Evolutionary conservation across 2,329 filamentous ascomycete species (phyloP).

Genomic region (Ophidiomyces ophidiicola): DNA sequence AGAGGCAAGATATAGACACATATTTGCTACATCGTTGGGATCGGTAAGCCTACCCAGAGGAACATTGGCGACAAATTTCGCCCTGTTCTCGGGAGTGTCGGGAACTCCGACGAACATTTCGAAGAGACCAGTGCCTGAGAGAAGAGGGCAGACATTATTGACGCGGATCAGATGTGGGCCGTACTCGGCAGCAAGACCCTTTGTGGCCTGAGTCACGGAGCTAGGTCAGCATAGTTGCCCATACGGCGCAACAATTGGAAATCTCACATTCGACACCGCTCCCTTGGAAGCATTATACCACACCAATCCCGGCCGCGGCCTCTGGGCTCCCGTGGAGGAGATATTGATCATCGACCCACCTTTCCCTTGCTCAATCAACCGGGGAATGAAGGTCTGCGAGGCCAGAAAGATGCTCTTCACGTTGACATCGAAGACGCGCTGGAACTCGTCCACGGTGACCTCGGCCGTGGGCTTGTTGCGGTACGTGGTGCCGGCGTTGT

Average conservation of each 20-base stretch:
- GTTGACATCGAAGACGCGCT: constrained; percentile 35
- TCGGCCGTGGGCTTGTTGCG: constrained; percentile 33
- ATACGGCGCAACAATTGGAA: neutral
- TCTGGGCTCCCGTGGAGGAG: constrained; percentile 32
- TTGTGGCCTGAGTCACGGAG: constrained; percentile 41
- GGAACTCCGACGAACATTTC: constrained; percentile 33
- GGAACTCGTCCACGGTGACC: constrained; percentile 35
- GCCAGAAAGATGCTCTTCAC: constrained; percentile 33
- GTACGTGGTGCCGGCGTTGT: constrained; percentile 37
- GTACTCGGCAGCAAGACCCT: constrained; percentile 60
- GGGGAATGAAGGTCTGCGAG: constrained; percentile 25
- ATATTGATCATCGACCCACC: constrained; percentile 37
- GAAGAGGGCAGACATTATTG: constrained; percentile 57
- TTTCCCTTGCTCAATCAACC: constrained; percentile 28
- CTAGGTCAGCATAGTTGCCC: neutral
- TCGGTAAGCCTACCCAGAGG: constrained; percentile 35
- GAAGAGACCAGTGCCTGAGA: constrained; percentile 54
- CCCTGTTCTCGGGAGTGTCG: constrained; percentile 35
- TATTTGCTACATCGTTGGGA: constrained; percentile 54
- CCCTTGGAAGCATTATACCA: constrained; percentile 38
- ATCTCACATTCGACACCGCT: constrained; percentile 33
- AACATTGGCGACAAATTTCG: constrained; percentile 34
- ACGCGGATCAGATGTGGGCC: constrained; percentile 60
- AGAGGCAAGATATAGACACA: constrained; percentile 56
- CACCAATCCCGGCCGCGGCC: constrained; percentile 33